These are phyloP conservation scores for Xylariaceae sp. DNA, from an alignment of 2,329 filamentous ascomycete species.

Conservation along the genomic window DNA sequence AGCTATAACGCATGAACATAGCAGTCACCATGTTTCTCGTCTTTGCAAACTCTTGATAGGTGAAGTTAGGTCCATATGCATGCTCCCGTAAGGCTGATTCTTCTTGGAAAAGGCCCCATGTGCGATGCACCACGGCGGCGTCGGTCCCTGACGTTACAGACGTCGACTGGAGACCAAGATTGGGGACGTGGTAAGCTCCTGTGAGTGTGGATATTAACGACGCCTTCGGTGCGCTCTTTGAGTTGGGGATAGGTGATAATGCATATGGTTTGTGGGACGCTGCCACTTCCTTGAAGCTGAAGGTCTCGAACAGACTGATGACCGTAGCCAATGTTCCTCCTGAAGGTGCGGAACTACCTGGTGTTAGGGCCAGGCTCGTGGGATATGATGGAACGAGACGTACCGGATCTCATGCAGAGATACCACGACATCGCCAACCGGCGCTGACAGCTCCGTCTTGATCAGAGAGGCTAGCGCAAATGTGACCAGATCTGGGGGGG, in stretches of 20 bases:
- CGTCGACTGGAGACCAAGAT: conserved; percentile 63
- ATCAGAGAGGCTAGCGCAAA: conserved; percentile 60
- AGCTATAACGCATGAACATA: conserved; percentile 55
- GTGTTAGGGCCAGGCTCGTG: not conserved
- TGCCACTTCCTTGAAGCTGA: conserved; percentile 55
- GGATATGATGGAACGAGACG: not conserved
- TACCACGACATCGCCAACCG: conserved; percentile 61
- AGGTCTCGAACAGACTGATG: conserved; percentile 64
- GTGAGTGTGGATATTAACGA: conserved; percentile 55
- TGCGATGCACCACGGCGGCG: conserved; percentile 62
- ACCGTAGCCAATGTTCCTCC: conserved; percentile 74
- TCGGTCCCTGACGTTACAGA: conserved; percentile 59
- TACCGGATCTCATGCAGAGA: conserved; percentile 53
- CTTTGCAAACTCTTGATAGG: conserved; percentile 61
- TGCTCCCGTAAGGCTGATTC: conserved; percentile 52
- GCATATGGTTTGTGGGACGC: conserved; percentile 58
- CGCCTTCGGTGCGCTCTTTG: conserved; percentile 41
- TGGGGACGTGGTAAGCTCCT: conserved; percentile 56
- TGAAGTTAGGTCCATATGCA: conserved; percentile 68
- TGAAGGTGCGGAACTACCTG: conserved; percentile 56
- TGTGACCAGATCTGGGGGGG: conserved; percentile 64
- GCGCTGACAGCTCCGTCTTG: conserved; percentile 55
- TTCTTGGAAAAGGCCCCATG: conserved; percentile 66
- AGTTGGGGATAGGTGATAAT: conserved; percentile 61
- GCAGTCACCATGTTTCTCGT: conserved; percentile 57